Conservation (phyloP, 345 rosid species). For the Streptanthus diversifolius region DNA sequence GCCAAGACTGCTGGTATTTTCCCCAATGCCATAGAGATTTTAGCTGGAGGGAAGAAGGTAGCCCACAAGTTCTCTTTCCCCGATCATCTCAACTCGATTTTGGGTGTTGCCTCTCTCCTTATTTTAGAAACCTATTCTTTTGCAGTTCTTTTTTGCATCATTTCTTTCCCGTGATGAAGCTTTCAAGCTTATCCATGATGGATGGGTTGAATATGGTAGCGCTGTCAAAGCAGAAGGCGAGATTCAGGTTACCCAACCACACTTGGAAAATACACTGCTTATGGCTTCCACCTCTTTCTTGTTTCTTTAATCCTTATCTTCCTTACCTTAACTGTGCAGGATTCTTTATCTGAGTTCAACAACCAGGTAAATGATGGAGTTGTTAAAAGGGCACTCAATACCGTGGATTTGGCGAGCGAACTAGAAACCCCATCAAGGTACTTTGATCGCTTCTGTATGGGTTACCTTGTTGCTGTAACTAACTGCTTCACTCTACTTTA, state of each 20-base stretch:
- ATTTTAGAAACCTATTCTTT: conserved; percentile 23
- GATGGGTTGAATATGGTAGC: conserved; percentile 54
- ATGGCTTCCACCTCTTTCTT: conserved; percentile 7
- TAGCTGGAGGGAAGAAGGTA: conserved; percentile 87
- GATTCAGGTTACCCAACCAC: conserved; percentile 45
- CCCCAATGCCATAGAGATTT: conserved; percentile 89
- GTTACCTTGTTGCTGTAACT: conserved; percentile 13
- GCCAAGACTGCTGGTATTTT: conserved; percentile 97
- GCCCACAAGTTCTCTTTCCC: not conserved
- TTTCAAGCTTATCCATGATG: conserved; percentile 62
- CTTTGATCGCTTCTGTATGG: not conserved
- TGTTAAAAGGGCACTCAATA: conserved; percentile 45
- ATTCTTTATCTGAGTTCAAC: conserved; percentile 47
- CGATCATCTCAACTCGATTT: not conserved
- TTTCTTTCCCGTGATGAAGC: conserved; percentile 84
- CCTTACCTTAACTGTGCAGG: conserved; percentile 39
- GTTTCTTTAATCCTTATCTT: conserved; percentile 8
- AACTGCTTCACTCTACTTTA: conserved; percentile 16
- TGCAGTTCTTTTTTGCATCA: conserved; percentile 76
- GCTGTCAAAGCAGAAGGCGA: conserved; percentile 38
- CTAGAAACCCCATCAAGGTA: conserved; percentile 54
- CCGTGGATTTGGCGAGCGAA: conserved; percentile 29
- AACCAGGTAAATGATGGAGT: conserved; percentile 53
- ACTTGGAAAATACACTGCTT: conserved; percentile 4
- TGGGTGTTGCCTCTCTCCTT: conserved; percentile 25